A percentile compares a stretch with the other conserved stretches of the same genome.
These are phyloP conservation scores for Calonectria pseudoturangicola DNA, from an alignment of 2,329 filamentous ascomycete species.

Conservation along the genomic window DNA sequence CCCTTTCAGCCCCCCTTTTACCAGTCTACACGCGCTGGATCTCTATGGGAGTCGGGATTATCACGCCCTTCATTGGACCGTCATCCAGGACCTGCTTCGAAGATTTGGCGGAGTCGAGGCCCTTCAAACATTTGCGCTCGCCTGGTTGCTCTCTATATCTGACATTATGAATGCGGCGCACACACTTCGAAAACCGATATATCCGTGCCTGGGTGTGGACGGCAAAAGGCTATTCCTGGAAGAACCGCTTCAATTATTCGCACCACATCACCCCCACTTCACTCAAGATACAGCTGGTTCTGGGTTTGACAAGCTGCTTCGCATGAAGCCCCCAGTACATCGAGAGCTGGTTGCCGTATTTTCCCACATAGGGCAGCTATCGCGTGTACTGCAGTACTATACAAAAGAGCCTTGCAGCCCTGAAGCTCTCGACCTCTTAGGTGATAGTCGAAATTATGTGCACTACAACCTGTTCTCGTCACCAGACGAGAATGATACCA, in stretches of 20 bases:
- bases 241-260: slow-evolving; percentile 9
- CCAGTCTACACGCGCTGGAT: slow-evolving; percentile 31
- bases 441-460: slow-evolving; percentile 36
- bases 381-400: slow-evolving; percentile 36
- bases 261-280: background rate
- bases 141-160: slow-evolving; percentile 34
- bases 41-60: slow-evolving; percentile 39
- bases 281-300: slow-evolving; percentile 20
- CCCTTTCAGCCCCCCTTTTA: slow-evolving; percentile 34
- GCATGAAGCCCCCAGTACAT: slow-evolving; percentile 11
- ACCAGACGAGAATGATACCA: slow-evolving; percentile 20
- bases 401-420: slow-evolving; percentile 5
- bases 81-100: slow-evolving; percentile 36
- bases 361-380: slow-evolving; percentile 34
- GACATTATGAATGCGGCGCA: slow-evolving; percentile 39
- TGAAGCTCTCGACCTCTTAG: slow-evolving; percentile 29
- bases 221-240: slow-evolving; percentile 29
- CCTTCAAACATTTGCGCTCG: slow-evolving; percentile 31
- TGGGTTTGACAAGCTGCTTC: slow-evolving; percentile 19
- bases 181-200: slow-evolving; percentile 36
- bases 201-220: slow-evolving; percentile 35
- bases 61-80: slow-evolving; percentile 33
- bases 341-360: slow-evolving; percentile 14
- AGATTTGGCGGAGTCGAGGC: slow-evolving; percentile 33
- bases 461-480: slow-evolving; percentile 34